Conservation (phyloP, 225 moss, liverwort and hornwort species). For the Bryum argenteum region DNA sequence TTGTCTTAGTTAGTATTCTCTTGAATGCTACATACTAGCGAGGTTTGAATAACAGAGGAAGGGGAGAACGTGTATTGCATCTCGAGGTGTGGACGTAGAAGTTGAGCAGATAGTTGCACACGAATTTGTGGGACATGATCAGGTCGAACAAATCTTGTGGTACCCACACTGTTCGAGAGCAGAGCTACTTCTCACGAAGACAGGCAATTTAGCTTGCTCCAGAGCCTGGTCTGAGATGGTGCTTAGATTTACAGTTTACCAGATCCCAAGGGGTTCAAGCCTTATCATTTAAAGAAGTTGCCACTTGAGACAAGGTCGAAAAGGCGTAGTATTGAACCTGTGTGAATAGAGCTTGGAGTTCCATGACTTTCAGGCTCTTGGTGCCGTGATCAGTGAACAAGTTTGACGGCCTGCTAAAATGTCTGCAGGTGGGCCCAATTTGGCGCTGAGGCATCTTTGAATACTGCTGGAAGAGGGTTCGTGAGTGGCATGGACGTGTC, state of each 20-base stretch:
- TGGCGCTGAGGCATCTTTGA: not conserved
- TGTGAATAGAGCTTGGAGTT: not conserved
- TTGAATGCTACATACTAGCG: not conserved
- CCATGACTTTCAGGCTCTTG: not conserved
- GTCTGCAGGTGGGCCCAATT: not conserved
- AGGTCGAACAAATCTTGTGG: not conserved
- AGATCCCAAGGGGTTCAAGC: conserved; percentile 30
- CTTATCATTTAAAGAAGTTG: not conserved
- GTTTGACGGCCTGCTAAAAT: not conserved
- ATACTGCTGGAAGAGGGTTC: not conserved
- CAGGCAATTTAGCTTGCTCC: not conserved
- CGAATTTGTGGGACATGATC: conserved; percentile 1
- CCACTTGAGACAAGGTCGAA: conserved; percentile 30
- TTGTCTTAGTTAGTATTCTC: not conserved
- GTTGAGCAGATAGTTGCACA: not conserved
- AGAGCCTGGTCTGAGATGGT: conserved; percentile 10
- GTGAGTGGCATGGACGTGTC: not conserved
- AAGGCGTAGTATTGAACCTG: conserved; percentile 19
- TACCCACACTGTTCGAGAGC: not conserved
- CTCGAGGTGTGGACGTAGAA: not conserved
- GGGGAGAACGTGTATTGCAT: not conserved
- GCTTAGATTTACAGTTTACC: not conserved
- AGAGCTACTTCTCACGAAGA: conserved; percentile 3
- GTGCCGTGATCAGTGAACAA: not conserved
- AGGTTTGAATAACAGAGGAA: not conserved